Evolutionary conservation across 1,284 basidiomycete species (phyloP).

Genomic region (Vanrija sp.): DNA sequence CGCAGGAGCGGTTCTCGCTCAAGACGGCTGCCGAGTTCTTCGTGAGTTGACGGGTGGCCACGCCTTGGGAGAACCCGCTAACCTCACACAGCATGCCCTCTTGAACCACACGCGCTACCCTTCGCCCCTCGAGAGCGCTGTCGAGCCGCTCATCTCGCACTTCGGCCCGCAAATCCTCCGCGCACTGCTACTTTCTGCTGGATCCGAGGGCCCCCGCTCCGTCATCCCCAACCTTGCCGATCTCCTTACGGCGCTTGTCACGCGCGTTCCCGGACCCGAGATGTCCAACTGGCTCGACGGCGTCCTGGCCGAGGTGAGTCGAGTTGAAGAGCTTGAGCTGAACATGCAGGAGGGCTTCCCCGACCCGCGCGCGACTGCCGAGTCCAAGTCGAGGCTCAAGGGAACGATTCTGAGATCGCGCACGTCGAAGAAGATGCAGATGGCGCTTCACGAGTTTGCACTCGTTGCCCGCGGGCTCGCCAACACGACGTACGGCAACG

Average conservation of each 20-base stretch:
- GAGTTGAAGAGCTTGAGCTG: not conserved
- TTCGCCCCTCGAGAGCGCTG: slow-evolving; percentile 37
- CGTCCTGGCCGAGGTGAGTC: slow-evolving; percentile 64
- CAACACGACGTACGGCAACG: slow-evolving; percentile 48
- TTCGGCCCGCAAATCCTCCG: slow-evolving; percentile 64
- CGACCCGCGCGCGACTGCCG: slow-evolving; percentile 49
- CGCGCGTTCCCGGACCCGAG: slow-evolving; percentile 55
- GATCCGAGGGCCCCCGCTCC: slow-evolving; percentile 72
- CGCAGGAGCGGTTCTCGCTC: slow-evolving; percentile 82
- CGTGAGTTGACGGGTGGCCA: slow-evolving; percentile 52
- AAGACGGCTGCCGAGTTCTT: slow-evolving; percentile 76
- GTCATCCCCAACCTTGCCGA: slow-evolving; percentile 79
- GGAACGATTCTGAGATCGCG: slow-evolving; percentile 58
- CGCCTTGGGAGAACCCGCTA: not conserved
- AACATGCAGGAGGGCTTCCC: slow-evolving; percentile 28
- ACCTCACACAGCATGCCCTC: slow-evolving; percentile 33
- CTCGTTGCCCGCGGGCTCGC: slow-evolving; percentile 46
- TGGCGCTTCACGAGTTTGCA: slow-evolving; percentile 51
- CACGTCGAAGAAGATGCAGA: slow-evolving; percentile 46
- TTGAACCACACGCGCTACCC: slow-evolving; percentile 47
- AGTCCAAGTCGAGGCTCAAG: slow-evolving; percentile 72
- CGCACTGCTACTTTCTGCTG: slow-evolving; percentile 70
- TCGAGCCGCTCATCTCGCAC: slow-evolving; percentile 56
- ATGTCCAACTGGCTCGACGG: slow-evolving; percentile 66
- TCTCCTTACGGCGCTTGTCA: slow-evolving; percentile 63